Conservation (phyloP, 2,329 filamentous ascomycete species). For the Teratosphaeria epicoccoides region DNA sequence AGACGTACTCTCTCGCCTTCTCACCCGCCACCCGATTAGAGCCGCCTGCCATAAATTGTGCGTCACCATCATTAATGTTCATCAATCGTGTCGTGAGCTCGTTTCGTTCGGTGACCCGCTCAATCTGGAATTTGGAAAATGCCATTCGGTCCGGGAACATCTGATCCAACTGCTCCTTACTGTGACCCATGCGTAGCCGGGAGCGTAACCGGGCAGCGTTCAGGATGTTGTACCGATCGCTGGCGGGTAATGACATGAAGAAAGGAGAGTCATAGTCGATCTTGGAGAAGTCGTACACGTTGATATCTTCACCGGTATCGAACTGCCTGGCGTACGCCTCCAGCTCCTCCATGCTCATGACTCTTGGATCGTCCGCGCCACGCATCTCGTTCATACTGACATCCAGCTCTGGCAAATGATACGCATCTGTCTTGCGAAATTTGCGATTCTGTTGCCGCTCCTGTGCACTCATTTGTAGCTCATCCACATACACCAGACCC, state of each 20-base stretch:
- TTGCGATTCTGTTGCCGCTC: conserved; percentile 64
- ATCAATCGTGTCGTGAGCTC: conserved; percentile 90
- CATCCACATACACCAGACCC: conserved; percentile 80
- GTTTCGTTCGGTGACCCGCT: conserved; percentile 83
- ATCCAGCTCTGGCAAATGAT: conserved; percentile 82
- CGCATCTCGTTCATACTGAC: conserved; percentile 74
- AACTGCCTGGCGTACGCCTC: conserved; percentile 92
- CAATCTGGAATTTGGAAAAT: conserved; percentile 93
- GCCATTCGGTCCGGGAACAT: conserved; percentile 99
- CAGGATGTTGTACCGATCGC: conserved; percentile 92
- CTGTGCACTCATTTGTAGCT: conserved; percentile 66
- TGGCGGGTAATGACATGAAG: conserved; percentile 79
- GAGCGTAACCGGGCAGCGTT: conserved; percentile 86
- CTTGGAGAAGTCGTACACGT: conserved; percentile 86
- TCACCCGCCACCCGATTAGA: conserved; percentile 68
- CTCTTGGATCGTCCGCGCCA: conserved; percentile 78
- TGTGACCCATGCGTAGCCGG: conserved; percentile 85
- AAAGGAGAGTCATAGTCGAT: conserved; percentile 97
- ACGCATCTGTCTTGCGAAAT: conserved; percentile 87
- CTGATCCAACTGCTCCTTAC: conserved; percentile 84
- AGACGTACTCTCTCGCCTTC: conserved; percentile 82
- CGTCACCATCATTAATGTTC: conserved; percentile 75
- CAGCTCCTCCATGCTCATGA: conserved; percentile 91
- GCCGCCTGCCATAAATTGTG: conserved; percentile 44
- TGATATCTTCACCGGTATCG: conserved; percentile 79